Evolutionary conservation across 106 monocot species (phyloP), one percentile per base, ranked within the genome.

Genomic region (Allium cepa): DNA sequence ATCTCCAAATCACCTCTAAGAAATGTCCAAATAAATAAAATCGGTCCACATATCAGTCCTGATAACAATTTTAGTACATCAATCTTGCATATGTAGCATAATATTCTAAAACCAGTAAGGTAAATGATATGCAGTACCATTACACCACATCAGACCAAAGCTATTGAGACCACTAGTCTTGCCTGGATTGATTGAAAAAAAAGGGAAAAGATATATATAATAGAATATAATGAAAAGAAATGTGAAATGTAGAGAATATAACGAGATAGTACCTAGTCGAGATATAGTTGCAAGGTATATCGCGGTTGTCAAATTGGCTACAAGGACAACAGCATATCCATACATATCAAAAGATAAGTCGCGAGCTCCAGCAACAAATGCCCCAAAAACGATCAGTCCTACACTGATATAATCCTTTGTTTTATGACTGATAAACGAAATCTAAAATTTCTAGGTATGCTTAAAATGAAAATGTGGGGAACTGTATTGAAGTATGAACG

Each of bases 61-160:
- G 84, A 46, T 72, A 68, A 26, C 9, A 60, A 49, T 46, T 68
- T 26, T 9, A 51, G 57, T 15, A 69, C 46, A 7, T 57, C 16
- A 77, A 51, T 10, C 15, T 48, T 9, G 26, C 11, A 12, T 9
- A 60, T 16, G 9, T 6, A 16, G 17, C 18, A 60, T 60, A 15
- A 60, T 60, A 22, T 60, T 60, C 2, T 55, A 55, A 52, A 62
- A 65, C 3, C 67, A 27, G 18, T 17, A 14, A 8, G 4, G 69
- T 62, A 49, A 7, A 59, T 10, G 3, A 11, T 16, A 13, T 60
- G 63, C 27, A 8, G 70, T 84, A 97, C 96, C 96, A 77, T 97
- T 97, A 73, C 96, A 97, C 96, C 96, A 97, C 96, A 97, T 97
- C 63, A 97, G 78, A 77, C 96, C 96, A 80, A 97, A 97, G 80